phyloP scores from a whole-genome alignment of 1,139 yeast genomes.

The Tardiomyces digboiensis region DNA sequence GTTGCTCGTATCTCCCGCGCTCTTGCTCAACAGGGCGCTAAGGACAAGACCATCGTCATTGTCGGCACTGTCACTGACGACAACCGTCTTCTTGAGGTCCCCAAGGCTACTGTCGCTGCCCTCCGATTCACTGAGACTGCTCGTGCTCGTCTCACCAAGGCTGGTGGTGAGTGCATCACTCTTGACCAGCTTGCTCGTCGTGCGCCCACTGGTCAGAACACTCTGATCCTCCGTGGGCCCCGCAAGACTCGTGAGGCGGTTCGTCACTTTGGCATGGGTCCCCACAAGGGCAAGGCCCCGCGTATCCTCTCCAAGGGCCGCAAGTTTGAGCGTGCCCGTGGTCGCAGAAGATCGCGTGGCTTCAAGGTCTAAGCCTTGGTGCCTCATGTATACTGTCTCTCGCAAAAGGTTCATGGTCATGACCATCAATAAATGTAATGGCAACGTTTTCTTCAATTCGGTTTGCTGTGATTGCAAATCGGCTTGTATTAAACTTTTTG shows the following conservation, averaged over 20 bases:
- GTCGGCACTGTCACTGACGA: slow-evolving; percentile 99
- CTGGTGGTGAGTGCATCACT: slow-evolving; percentile 99
- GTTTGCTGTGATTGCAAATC: no score
- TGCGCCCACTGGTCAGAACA: slow-evolving; percentile 99
- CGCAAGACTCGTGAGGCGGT: slow-evolving; percentile 99
- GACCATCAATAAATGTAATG: slow-evolving; percentile 1
- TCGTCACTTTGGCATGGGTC: slow-evolving; percentile 99
- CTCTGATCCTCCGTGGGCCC: slow-evolving; percentile 97
- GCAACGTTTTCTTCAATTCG: no score
- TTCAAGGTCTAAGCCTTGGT: slow-evolving; percentile 85
- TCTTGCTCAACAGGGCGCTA: slow-evolving; percentile 73
- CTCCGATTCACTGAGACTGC: slow-evolving; percentile 99
- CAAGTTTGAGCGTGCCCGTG: slow-evolving; percentile 99
- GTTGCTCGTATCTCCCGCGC: slow-evolving; percentile 86
- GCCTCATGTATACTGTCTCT: neutral
- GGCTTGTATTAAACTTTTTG: no score
- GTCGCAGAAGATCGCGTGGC: slow-evolving; percentile 99
- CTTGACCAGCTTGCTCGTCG: slow-evolving; percentile 98
- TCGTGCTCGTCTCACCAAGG: slow-evolving; percentile 93
- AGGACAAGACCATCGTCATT: slow-evolving; percentile 91
- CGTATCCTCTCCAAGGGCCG: slow-evolving; percentile 96
- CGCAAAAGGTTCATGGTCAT: slow-evolving; percentile 1
- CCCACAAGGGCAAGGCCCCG: slow-evolving; percentile 99
- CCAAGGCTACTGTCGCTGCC: slow-evolving; percentile 98
- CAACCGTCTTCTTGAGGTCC: slow-evolving; percentile 87